Base-by-base conservation (phyloP, 1,284 basidiomycete genomes). In the Marasmius sp. region DNA sequence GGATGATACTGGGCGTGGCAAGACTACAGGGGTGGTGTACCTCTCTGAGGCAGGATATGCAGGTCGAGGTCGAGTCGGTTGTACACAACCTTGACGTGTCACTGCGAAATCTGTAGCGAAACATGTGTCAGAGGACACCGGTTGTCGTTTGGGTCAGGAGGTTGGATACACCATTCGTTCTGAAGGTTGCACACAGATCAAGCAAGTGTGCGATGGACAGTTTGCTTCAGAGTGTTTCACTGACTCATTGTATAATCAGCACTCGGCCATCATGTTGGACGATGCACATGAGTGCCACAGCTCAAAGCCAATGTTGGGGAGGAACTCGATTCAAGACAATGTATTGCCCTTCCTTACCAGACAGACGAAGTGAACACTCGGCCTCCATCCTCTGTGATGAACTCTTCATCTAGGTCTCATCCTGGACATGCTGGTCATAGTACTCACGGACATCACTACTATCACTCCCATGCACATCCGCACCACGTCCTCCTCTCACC, bases 131-230 rank as follows among this genome's bases (percentile, higher is more conserved):
- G 97, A 99, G 75, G 97, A 99, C 76, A 95, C 98, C 2, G 97
- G 97, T 7, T 98, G 96, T 76, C 87, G 97, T 9, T 81, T 99
- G 4, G 97, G 97, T 9, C 93, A 97, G 71, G 97, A 98, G 76
- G 97, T 99, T 63, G 97, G 97, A 1, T 99, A 99, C 74, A 94
- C 92, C 6, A 98, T 99, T 69, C 96, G 97, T 80, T 99, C 99
- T 76, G 97, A 99, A 79, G 97, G 99, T 76, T 95, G 95, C 75
- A 99, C 97, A 11, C 89, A 92, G 71, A 98, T 99, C 85, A 99
- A 99, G 78, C 99, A 97, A 84, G 98, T 99, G 97, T 99, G 97
- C 66, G 97, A 99, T 73, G 97, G 97, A 80, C 98, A 99, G 95
- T 85, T 99, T 14, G 93, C 98, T 72, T 87, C 97, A 78, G 97